These are phyloP conservation scores for Corinectria fuckeliana DNA, from an alignment of 2,329 filamentous ascomycete species.

Conservation along the genomic window DNA sequence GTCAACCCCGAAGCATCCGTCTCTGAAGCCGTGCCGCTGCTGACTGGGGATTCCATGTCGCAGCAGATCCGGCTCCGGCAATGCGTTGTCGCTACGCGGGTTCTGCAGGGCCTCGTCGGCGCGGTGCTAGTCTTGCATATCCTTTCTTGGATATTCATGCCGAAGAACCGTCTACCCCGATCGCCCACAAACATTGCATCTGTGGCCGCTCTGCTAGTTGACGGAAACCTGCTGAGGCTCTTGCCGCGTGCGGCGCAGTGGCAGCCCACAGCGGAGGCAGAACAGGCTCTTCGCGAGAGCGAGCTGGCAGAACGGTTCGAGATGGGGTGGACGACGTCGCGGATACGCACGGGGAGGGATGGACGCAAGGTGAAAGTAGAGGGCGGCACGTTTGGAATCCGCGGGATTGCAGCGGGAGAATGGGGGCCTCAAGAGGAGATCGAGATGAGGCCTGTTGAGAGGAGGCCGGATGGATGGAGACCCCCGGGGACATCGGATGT, in stretches of 20 bases:
- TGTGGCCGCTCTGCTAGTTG: constrained; percentile 45
- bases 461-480: neutral
- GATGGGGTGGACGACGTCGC: constrained; percentile 26
- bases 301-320: constrained; percentile 23
- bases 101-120: constrained; percentile 43
- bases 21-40: constrained; percentile 34
- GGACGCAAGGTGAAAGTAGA: constrained; percentile 24
- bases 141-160: constrained; percentile 39
- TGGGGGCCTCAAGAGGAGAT: constrained; percentile 27
- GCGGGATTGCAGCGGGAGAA: constrained; percentile 22
- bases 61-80: constrained; percentile 35
- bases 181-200: constrained; percentile 45
- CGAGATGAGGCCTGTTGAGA: constrained; percentile 32
- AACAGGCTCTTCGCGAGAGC: constrained; percentile 23
- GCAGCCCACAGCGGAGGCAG: constrained; percentile 30
- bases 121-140: constrained; percentile 37
- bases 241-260: constrained; percentile 35
- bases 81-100: constrained; percentile 42
- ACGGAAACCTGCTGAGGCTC: constrained; percentile 44
- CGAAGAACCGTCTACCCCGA: constrained; percentile 38
- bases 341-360: constrained; percentile 17
- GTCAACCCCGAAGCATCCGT: constrained; percentile 30
- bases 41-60: constrained; percentile 24
- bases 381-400: constrained; percentile 30
- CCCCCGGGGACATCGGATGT: neutral